phyloP scores from a whole-genome alignment of 495 filamentous ascomycete genomes.

The Talaromyces proteolyticus region DNA sequence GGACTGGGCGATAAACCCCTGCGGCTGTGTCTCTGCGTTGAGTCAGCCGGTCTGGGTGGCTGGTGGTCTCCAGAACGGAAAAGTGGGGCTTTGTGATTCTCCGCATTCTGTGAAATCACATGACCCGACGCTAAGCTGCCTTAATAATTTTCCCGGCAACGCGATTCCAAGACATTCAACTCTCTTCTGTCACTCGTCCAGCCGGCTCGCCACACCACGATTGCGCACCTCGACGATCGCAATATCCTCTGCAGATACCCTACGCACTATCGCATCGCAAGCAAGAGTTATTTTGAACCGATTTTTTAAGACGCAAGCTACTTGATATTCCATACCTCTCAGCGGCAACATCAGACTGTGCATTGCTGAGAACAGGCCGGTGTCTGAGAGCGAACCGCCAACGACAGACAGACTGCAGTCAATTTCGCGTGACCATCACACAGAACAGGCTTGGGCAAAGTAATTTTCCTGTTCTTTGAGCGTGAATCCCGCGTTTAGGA shows the following conservation, averaged over 20 bases:
- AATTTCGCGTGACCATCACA: conserved; percentile 9
- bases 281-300: background rate
- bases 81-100: too few species aligned
- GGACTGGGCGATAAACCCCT: too few species aligned
- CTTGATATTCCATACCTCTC: background rate
- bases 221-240: background rate
- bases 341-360: background rate
- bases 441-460: conserved; percentile 19
- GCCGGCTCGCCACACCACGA: background rate
- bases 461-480: conserved; percentile 28
- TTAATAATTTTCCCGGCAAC: background rate
- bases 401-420: conserved; percentile 3
- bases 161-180: background rate
- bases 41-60: background rate
- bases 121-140: background rate
- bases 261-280: background rate
- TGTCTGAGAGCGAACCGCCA: too few species aligned
- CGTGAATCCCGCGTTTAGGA: conserved; percentile 22
- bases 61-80: too few species aligned
- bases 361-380: too few species aligned
- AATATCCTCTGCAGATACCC: too few species aligned
- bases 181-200: conserved; percentile 1
- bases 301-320: background rate
- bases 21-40: too few species aligned
- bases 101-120: background rate